phyloP scores from a whole-genome alignment of 1,139 yeast genomes.

The Sugiyamaella paludigena region DNA sequence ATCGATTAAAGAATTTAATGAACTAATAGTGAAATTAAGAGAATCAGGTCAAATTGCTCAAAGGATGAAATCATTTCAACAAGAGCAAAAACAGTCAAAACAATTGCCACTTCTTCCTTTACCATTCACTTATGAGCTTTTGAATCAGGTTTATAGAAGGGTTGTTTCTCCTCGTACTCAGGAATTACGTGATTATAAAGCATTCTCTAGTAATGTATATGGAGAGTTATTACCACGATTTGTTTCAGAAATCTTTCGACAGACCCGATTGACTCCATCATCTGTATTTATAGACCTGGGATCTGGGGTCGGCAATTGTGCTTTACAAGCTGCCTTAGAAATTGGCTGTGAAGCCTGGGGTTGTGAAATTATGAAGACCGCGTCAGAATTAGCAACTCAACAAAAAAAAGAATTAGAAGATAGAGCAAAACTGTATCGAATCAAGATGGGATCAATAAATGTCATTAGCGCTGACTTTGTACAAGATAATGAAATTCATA shows the following conservation, averaged over 20 bases:
- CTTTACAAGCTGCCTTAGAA: conserved; percentile 84
- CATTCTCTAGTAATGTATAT: conserved; percentile 87
- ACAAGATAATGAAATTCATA: conserved; percentile 54
- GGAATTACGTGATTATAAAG: conserved; percentile 67
- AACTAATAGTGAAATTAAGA: conserved; percentile 38
- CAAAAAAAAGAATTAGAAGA: conserved; percentile 60
- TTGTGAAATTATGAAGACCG: conserved; percentile 84
- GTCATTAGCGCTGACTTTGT: conserved; percentile 70
- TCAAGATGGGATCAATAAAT: conserved; percentile 53
- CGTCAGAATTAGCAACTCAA: conserved; percentile 61
- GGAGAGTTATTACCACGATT: conserved; percentile 87
- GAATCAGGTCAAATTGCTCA: conserved; percentile 35
- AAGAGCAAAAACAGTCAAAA: too few relatives aligned
- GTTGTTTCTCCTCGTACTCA: conserved; percentile 73
- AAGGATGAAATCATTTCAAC: conserved; percentile 34
- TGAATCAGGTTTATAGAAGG: conserved; percentile 71
- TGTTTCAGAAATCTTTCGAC: conserved; percentile 62
- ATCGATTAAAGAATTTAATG: conserved; percentile 45
- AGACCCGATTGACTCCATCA: conserved; percentile 54
- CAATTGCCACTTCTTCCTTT: conserved; percentile 51
- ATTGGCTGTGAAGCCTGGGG: conserved; percentile 85
- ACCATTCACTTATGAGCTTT: conserved; percentile 47
- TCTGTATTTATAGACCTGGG: conserved; percentile 80
- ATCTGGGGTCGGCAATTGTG: conserved; percentile 92
- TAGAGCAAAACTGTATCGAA: conserved; percentile 61